A percentile compares a stretch with the other conserved stretches of the same genome.
phyloP scores from a whole-genome alignment of 23 red algal species.

The Gracilaria gracilis region DNA sequence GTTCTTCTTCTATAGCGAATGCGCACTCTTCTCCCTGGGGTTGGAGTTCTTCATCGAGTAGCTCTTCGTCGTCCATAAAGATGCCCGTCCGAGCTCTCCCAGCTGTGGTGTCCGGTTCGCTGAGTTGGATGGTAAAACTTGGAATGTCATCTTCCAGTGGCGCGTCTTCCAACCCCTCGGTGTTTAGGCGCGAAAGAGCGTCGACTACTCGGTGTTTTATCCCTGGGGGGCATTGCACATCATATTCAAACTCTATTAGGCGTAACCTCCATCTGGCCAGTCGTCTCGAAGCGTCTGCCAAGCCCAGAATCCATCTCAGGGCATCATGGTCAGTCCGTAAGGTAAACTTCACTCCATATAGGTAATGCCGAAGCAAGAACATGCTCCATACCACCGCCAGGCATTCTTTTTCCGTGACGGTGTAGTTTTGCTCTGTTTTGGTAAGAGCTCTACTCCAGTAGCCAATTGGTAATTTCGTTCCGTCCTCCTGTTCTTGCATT shows the following conservation, averaged over 20 bases:
- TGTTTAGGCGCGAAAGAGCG: background rate
- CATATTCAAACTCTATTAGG: background rate
- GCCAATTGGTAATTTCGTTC: conserved; percentile 11
- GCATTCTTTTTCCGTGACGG: background rate
- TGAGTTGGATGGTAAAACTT: background rate
- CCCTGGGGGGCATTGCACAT: background rate
- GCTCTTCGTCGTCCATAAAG: too few relatives aligned
- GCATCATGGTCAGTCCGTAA: conserved; percentile 9
- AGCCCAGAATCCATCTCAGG: conserved; percentile 9
- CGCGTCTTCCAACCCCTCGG: background rate
- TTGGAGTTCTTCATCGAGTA: too few relatives aligned
- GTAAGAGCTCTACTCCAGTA: background rate
- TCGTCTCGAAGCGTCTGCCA: background rate
- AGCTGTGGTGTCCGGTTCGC: too few relatives aligned
- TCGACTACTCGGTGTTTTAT: conserved; percentile 12
- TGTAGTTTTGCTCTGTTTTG: background rate
- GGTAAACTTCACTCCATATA: background rate
- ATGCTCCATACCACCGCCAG: too few relatives aligned
- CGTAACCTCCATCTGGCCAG: conserved; percentile 16
- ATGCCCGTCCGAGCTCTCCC: background rate
- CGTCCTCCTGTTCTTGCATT: conserved; percentile 10
- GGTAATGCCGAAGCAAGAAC: too few relatives aligned
- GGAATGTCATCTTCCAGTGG: conserved; percentile 8
- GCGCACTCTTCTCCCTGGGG: too few relatives aligned
- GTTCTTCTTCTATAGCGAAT: conserved; percentile 20